A percentile compares a stretch with the other conserved stretches of the same genome.
These are phyloP conservation scores for Paecilomyces formosus DNA, from an alignment of 2,329 filamentous ascomycete genomes.

Conservation along the genomic window DNA sequence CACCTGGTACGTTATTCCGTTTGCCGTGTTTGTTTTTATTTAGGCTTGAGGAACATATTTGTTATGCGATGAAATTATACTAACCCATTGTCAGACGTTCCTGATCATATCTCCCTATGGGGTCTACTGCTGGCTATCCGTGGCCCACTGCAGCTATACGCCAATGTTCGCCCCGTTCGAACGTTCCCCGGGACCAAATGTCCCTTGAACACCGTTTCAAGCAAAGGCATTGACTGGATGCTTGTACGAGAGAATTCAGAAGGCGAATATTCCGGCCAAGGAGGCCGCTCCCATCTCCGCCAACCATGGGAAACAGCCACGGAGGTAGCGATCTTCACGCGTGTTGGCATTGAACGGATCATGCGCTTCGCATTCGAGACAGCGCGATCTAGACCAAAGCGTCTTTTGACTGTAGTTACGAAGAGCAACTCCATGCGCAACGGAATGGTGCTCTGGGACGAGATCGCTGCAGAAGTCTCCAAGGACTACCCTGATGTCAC, in stretches of 20 bases:
- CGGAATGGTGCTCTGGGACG: slow-evolving; percentile 63
- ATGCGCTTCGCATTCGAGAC: slow-evolving; percentile 59
- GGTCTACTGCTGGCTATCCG: slow-evolving; percentile 59
- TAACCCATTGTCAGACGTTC: slow-evolving; percentile 11
- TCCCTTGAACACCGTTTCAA: slow-evolving; percentile 47
- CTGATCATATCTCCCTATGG: slow-evolving; percentile 20
- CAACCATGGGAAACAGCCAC: slow-evolving; percentile 55
- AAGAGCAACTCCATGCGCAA: slow-evolving; percentile 61
- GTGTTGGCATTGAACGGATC: slow-evolving; percentile 51
- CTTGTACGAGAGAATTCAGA: slow-evolving; percentile 62
- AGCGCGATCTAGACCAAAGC: slow-evolving; percentile 49
- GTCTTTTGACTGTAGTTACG: slow-evolving; percentile 55
- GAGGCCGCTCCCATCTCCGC: slow-evolving; percentile 53
- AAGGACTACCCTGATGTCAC: slow-evolving; percentile 54
- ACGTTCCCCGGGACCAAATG: slow-evolving; percentile 54
- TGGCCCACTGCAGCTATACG: slow-evolving; percentile 60
- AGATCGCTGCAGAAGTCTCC: slow-evolving; percentile 49
- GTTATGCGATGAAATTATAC: not conserved
- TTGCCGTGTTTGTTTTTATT: not conserved
- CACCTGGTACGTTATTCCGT: slow-evolving; percentile 34
- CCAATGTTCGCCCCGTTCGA: slow-evolving; percentile 59
- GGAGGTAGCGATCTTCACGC: slow-evolving; percentile 58
- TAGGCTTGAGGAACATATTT: too few species aligned
- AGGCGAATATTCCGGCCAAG: slow-evolving; percentile 59
- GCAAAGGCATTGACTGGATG: slow-evolving; percentile 59